phyloP scores from a whole-genome alignment of 345 rosid species.

The Erucastrum elatum region DNA sequence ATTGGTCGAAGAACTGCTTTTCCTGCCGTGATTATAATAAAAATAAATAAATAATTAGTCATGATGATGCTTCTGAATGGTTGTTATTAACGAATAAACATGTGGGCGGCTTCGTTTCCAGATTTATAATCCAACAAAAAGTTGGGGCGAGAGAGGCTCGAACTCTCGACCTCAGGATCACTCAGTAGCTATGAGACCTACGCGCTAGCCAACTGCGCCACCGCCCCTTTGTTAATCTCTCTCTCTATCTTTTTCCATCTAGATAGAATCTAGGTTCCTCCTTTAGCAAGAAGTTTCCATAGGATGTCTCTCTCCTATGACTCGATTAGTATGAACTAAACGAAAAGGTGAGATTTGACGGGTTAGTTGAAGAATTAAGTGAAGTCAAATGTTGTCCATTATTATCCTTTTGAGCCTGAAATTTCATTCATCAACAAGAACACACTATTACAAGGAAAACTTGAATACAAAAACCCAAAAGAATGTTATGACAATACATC shows the following conservation, averaged over 20 bases:
- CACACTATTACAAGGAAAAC: background rate
- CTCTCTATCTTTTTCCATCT: too few species aligned
- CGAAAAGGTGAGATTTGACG: too few species aligned
- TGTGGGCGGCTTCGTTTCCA: background rate
- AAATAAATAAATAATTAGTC: background rate
- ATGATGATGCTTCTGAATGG: slow-evolving; percentile 1
- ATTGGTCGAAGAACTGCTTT: background rate
- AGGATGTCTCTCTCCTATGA: too few species aligned
- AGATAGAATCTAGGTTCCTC: too few species aligned
- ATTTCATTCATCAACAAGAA: background rate
- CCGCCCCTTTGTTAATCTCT: slow-evolving; percentile 50
- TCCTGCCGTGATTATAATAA: background rate
- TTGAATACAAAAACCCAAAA: slow-evolving; percentile 24
- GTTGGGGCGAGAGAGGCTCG: slow-evolving; percentile 94
- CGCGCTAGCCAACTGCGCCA: slow-evolving; percentile 99
- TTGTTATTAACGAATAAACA: background rate
- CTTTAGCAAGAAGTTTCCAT: too few species aligned
- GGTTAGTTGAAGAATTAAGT: too few species aligned
- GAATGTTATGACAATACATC: slow-evolving; percentile 27
- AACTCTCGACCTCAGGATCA: slow-evolving; percentile 97
- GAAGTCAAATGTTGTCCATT: too few species aligned
- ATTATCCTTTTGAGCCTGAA: too few species aligned
- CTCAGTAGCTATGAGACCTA: slow-evolving; percentile 92
- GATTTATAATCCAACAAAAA: too few species aligned
- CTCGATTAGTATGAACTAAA: too few species aligned